Evolutionary conservation across 495 filamentous ascomycete species (phyloP).

Genomic region (Stereocaulon alpinum): DNA sequence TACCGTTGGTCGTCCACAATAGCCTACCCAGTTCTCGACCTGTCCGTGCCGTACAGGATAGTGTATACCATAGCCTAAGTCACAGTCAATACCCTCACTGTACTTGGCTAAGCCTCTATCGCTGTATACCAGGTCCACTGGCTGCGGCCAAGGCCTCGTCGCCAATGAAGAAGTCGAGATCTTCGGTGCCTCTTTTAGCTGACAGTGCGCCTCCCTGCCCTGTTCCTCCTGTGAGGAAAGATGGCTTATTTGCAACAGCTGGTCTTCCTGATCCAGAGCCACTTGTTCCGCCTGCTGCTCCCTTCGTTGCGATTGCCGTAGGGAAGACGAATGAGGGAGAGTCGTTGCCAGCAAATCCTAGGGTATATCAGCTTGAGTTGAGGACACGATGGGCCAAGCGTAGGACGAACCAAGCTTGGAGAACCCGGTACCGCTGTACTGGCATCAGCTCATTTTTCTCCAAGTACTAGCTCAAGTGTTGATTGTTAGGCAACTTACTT

Average conservation of each 20-base stretch:
- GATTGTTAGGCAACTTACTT: constrained; percentile 56
- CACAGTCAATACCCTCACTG: constrained; percentile 14
- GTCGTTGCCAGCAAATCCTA: constrained; percentile 98
- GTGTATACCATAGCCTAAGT: constrained; percentile 78
- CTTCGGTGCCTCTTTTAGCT: constrained; percentile 89
- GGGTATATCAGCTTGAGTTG: not conserved
- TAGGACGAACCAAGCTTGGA: constrained; percentile 81
- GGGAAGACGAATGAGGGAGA: constrained; percentile 98
- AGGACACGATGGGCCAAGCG: not conserved
- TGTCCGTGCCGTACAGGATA: constrained; percentile 97
- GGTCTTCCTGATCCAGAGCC: constrained; percentile 78
- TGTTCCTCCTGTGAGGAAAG: constrained; percentile 85
- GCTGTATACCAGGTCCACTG: constrained; percentile 60
- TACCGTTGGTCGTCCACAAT: not conserved
- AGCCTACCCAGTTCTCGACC: constrained; percentile 86
- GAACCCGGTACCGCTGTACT: constrained; percentile 85
- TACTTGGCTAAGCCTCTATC: not conserved
- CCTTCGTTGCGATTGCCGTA: constrained; percentile 94
- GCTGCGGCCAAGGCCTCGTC: constrained; percentile 85
- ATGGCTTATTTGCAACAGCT: constrained; percentile 84
- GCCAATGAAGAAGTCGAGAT: constrained; percentile 97
- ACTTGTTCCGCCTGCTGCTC: constrained; percentile 54
- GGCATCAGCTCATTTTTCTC: constrained; percentile 16
- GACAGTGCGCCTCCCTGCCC: constrained; percentile 73
- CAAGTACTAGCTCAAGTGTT: not conserved